Evolutionary conservation across 1,284 basidiomycete genomes (phyloP).

Genomic region (Agroathelia rolfsii): DNA sequence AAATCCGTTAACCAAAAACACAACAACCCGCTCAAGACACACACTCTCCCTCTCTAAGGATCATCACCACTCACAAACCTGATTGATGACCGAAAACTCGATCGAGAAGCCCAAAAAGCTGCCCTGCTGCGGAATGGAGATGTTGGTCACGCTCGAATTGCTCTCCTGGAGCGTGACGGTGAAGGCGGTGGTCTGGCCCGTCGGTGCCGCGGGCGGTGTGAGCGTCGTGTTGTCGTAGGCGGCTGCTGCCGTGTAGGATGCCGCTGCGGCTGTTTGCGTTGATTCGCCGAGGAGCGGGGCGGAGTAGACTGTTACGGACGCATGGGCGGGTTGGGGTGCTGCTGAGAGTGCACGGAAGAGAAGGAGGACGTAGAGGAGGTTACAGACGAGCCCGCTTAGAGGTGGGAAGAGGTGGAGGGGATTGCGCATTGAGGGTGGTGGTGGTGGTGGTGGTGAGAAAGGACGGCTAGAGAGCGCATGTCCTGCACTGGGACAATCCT

Average conservation of each 20-base stretch:
- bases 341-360: no score
- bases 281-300: constrained; percentile 10
- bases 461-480: no score
- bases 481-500: no score
- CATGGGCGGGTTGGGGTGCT: no score
- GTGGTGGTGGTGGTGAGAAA: no score
- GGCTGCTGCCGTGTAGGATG: constrained; percentile 12
- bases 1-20: no score
- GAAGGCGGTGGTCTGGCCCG: constrained; percentile 18
- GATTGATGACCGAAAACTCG: constrained; percentile 41
- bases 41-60: background rate
- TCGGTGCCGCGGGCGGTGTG: constrained; percentile 11
- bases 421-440: no score
- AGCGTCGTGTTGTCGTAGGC: constrained; percentile 13
- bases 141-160: constrained; percentile 17
- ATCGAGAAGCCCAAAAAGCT: constrained; percentile 47
- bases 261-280: constrained; percentile 8
- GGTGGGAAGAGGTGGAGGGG: no score
- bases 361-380: no score
- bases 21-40: constrained; percentile 7
- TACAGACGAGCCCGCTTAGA: no score
- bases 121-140: constrained; percentile 31
- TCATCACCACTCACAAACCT: constrained; percentile 27
- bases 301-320: constrained; percentile 13
- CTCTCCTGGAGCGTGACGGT: constrained; percentile 5